Percentiles rank a stretch among this genome's conserved stretches.
Evolutionary conservation across 768 basidiomycete species (phyloP).

Genomic region (Mycena metata): DNA sequence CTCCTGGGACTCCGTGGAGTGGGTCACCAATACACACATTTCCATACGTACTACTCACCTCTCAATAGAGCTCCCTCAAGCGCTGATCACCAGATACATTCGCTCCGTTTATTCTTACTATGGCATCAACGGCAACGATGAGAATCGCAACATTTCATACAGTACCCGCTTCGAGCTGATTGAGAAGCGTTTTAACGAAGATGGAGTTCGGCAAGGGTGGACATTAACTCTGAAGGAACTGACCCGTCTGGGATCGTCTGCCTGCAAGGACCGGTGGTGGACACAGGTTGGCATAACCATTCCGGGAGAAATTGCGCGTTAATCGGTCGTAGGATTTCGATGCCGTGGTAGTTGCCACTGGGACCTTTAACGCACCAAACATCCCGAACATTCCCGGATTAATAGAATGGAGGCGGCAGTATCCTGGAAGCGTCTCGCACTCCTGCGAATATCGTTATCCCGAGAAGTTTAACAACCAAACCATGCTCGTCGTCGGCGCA

Average conservation of each 20-base stretch:
- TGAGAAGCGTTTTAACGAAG: constrained; percentile 52
- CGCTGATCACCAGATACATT: constrained; percentile 53
- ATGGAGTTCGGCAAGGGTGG: constrained; percentile 52
- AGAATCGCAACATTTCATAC: constrained; percentile 54
- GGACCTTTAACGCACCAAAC: constrained; percentile 38
- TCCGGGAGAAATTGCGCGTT: neutral
- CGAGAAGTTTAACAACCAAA: constrained; percentile 45
- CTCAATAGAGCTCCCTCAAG: constrained; percentile 49
- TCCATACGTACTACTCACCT: neutral
- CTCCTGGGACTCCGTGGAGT: constrained; percentile 51
- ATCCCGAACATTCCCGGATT: constrained; percentile 42
- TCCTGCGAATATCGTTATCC: constrained; percentile 53
- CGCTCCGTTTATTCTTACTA: constrained; percentile 58
- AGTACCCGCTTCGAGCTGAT: constrained; percentile 63
- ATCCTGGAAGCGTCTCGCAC: constrained; percentile 46
- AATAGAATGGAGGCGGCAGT: constrained; percentile 41
- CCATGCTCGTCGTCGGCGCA: constrained; percentile 49
- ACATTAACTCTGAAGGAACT: constrained; percentile 50
- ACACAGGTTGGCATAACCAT: constrained; percentile 23
- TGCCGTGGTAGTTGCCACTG: constrained; percentile 39
- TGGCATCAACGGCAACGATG: constrained; percentile 58
- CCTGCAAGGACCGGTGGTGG: constrained; percentile 38
- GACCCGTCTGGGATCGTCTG: constrained; percentile 23
- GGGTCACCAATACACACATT: constrained; percentile 17
- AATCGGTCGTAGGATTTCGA: constrained; percentile 35